Conservation (phyloP, 306 rosid species). For the Carpinus fangiana region DNA sequence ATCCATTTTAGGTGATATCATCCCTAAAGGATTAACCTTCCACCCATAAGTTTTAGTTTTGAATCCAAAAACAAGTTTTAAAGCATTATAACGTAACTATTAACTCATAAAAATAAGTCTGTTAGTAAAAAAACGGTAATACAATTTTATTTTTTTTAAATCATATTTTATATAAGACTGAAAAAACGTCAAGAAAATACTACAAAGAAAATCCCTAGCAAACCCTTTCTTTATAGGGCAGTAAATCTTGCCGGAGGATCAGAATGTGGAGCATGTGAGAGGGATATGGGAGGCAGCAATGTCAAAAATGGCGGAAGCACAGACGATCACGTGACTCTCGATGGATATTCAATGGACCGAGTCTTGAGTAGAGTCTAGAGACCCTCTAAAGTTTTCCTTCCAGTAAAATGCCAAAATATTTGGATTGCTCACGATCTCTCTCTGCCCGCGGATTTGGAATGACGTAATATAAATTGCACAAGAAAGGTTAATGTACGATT, state of each 20-base stretch:
- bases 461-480: not conserved
- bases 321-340: constrained; percentile 45
- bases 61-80: too few relatives aligned
- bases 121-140: too few relatives aligned
- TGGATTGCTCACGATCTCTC: constrained; percentile 15
- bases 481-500: not conserved
- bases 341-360: constrained; percentile 38
- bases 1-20: too few relatives aligned
- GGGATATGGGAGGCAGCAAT: constrained; percentile 14
- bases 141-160: too few relatives aligned
- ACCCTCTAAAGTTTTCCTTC: not conserved
- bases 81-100: too few relatives aligned
- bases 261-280: constrained; percentile 43
- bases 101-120: too few relatives aligned
- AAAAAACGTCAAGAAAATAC: too few relatives aligned
- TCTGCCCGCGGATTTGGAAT: not conserved
- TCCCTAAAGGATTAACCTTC: too few relatives aligned
- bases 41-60: too few relatives aligned
- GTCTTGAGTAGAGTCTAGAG: not conserved
- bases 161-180: too few relatives aligned
- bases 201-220: too few relatives aligned
- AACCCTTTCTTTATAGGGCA: too few relatives aligned
- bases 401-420: constrained; percentile 29
- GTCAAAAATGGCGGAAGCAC: not conserved
- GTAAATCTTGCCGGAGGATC: not conserved